Conservation (phyloP, 208 protist species). For the Acanthamoeba castellanii region DNA sequence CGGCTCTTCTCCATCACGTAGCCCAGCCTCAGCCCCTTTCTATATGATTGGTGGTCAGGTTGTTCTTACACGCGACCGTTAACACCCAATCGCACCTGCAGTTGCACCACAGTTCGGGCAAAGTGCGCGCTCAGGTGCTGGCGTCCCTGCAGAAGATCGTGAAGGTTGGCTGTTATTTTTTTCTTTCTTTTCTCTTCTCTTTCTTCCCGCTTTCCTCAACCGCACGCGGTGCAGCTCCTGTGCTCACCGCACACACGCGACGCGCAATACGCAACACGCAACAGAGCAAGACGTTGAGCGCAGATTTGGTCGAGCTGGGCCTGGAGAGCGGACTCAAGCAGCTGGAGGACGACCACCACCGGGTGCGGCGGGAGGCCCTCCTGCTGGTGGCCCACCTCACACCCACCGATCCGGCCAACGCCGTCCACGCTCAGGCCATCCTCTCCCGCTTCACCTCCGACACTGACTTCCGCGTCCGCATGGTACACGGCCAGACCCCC, state of each 20-base stretch:
- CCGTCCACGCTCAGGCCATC: not conserved
- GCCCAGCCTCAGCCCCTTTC: not conserved
- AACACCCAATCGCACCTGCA: not conserved
- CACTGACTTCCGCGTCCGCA: slow-evolving; percentile 17
- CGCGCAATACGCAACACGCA: not conserved
- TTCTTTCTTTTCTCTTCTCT: not conserved
- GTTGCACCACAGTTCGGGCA: not conserved
- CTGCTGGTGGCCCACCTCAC: slow-evolving; percentile 16
- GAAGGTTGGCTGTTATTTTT: not conserved
- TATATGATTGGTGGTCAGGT: not conserved
- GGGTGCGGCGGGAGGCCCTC: not conserved
- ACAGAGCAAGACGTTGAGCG: not conserved
- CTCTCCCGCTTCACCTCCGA: not conserved
- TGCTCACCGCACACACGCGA: not conserved
- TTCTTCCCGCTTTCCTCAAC: not conserved
- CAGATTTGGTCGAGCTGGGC: not conserved
- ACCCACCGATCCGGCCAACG: not conserved
- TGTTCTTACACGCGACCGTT: not conserved
- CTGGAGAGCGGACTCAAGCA: not conserved
- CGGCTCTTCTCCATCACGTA: not conserved
- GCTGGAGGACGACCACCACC: not conserved
- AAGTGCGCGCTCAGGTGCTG: not conserved
- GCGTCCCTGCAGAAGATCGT: not conserved
- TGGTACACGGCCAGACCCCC: not conserved
- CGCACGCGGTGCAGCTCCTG: not conserved